Percentiles rank a stretch among this genome's conserved stretches.
These are phyloP conservation scores for Euphorbia pulcherrima DNA, from an alignment of 345 rosid genomes.

Conservation along the genomic window DNA sequence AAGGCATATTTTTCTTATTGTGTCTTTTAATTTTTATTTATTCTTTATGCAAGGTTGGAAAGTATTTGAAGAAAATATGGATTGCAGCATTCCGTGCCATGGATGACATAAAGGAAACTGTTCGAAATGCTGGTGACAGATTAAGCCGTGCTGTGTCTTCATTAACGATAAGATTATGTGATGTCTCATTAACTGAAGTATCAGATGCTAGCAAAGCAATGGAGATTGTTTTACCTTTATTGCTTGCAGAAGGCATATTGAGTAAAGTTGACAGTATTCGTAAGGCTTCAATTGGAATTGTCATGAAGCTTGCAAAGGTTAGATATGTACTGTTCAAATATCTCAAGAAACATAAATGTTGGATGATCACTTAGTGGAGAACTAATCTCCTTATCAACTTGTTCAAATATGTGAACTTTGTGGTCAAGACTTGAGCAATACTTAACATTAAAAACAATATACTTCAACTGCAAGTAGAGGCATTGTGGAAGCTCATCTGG, in stretches of 20 bases:
- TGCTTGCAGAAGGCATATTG: conserved; percentile 88
- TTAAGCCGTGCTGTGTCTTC: conserved; percentile 71
- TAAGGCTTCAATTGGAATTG: conserved; percentile 90
- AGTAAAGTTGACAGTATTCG: conserved; percentile 80
- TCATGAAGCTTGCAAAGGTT: conserved; percentile 97
- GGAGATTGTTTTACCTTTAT: conserved; percentile 74
- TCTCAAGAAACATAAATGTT: background rate
- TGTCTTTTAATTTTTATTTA: conserved; percentile 1
- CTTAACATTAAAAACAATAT: background rate
- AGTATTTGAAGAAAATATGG: conserved; percentile 78
- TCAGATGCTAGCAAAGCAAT: conserved; percentile 70
- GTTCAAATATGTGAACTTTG: background rate
- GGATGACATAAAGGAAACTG: conserved; percentile 99
- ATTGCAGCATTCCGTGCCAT: conserved; percentile 85
- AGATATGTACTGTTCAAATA: conserved; percentile 11
- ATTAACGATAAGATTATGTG: conserved; percentile 82
- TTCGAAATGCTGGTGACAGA: conserved; percentile 89
- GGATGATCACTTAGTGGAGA: background rate
- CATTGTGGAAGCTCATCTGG: too few relatives aligned
- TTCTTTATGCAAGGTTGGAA: conserved; percentile 51
- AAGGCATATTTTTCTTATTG: background rate
- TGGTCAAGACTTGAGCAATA: background rate
- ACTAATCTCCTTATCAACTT: background rate
- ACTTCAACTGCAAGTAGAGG: background rate
- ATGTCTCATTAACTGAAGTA: conserved; percentile 73